Conservation (phyloP, 345 rosid genomes). For the Zanthoxylum bungeanum region DNA sequence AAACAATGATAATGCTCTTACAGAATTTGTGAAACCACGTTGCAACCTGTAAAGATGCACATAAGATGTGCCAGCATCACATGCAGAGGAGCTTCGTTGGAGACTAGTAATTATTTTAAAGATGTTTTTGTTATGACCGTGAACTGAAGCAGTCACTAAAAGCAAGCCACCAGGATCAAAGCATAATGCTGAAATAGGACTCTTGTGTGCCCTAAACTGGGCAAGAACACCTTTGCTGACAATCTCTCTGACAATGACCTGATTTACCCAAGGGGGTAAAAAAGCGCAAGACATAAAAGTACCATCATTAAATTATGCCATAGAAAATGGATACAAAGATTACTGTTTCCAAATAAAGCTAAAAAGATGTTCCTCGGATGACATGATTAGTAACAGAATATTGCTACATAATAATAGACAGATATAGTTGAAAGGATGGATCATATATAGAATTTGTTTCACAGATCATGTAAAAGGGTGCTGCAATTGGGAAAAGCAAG, state of each 20-base stretch:
- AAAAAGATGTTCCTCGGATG: not conserved
- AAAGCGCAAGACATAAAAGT: not conserved
- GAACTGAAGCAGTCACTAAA: slow-evolving; percentile 89
- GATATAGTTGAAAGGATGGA: too few species aligned
- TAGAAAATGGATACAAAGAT: not conserved
- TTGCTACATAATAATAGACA: not conserved
- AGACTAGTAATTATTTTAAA: slow-evolving; percentile 68
- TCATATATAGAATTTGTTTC: too few species aligned
- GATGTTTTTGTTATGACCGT: slow-evolving; percentile 88
- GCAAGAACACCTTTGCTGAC: slow-evolving; percentile 60
- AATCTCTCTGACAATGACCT: slow-evolving; percentile 87
- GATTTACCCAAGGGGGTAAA: slow-evolving; percentile 17
- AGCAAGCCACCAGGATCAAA: slow-evolving; percentile 92
- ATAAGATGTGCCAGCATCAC: slow-evolving; percentile 42
- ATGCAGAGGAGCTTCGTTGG: slow-evolving; percentile 35
- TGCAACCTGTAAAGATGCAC: slow-evolving; percentile 84
- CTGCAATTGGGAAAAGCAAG: not conserved
- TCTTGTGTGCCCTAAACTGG: slow-evolving; percentile 90
- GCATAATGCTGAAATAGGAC: slow-evolving; percentile 84
- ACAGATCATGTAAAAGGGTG: not conserved
- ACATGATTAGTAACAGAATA: not conserved
- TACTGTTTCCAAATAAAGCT: not conserved
- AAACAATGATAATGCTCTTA: slow-evolving; percentile 32
- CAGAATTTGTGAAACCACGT: slow-evolving; percentile 95
- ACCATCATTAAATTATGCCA: not conserved